phyloP scores from a whole-genome alignment of 2,329 filamentous ascomycete genomes.

The Dryadomyces quercivorus region DNA sequence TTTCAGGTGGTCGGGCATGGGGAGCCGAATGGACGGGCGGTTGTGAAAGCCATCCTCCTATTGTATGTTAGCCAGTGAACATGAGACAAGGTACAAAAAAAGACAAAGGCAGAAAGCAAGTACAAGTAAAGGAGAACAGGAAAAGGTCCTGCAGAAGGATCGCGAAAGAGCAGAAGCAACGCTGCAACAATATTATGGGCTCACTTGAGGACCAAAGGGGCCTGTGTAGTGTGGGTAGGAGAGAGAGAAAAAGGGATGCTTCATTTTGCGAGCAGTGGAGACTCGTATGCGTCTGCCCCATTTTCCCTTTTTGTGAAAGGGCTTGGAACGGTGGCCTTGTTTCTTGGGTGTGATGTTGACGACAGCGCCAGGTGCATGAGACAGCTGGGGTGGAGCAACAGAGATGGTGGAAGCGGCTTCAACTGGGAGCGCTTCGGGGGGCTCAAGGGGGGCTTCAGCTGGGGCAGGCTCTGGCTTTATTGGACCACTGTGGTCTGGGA shows the following conservation, averaged over 20 bases:
- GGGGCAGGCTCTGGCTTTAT: too few species aligned
- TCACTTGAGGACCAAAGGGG: not conserved
- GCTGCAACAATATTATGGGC: not conserved
- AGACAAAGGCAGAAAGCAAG: not conserved
- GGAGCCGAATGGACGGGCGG: constrained; percentile 74
- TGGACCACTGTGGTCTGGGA: too few species aligned
- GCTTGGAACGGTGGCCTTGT: not conserved
- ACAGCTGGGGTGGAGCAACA: not conserved
- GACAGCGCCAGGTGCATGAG: not conserved
- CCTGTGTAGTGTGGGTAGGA: not conserved
- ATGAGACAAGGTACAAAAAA: not conserved
- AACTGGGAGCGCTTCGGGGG: not conserved
- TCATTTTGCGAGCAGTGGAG: not conserved
- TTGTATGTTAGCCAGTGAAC: not conserved
- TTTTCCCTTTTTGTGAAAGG: not conserved
- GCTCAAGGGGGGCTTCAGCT: not conserved
- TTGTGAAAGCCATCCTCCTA: constrained; percentile 83
- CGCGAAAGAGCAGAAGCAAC: too few species aligned
- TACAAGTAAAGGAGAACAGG: too few species aligned
- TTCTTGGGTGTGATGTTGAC: not conserved
- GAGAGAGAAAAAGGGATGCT: not conserved
- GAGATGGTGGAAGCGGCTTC: not conserved
- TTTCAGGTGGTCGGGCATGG: constrained; percentile 82
- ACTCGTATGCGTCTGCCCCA: not conserved
- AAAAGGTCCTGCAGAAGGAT: too few species aligned